Conservation (phyloP, 2,329 filamentous ascomycete species). For the Cylindrodendrum hubeiense region DNA sequence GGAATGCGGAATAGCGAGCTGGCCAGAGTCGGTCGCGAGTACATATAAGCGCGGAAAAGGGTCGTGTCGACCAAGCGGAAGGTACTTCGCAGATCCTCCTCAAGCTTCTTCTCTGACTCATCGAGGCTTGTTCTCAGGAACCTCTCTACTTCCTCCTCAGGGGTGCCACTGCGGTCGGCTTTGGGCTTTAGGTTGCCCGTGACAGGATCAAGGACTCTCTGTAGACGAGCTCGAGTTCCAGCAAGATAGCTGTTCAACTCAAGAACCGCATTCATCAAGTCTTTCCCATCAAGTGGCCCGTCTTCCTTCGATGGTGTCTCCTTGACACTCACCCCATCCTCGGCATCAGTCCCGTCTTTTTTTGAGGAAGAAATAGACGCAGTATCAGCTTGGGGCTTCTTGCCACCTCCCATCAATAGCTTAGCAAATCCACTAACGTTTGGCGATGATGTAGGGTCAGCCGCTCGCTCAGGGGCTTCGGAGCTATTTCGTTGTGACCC, state of each 20-base stretch:
- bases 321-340: slow-evolving; percentile 67
- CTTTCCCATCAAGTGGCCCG: slow-evolving; percentile 78
- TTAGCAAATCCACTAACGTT: slow-evolving; percentile 64
- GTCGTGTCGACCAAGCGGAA: slow-evolving; percentile 93
- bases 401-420: slow-evolving; percentile 61
- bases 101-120: slow-evolving; percentile 71
- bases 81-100: slow-evolving; percentile 78
- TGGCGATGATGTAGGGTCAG: slow-evolving; percentile 51
- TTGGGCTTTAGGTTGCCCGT: slow-evolving; percentile 71
- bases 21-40: slow-evolving; percentile 85
- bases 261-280: slow-evolving; percentile 83
- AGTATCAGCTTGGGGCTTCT: slow-evolving; percentile 64
- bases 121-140: slow-evolving; percentile 62
- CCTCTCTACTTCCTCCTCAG: slow-evolving; percentile 66
- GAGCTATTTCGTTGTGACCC: slow-evolving; percentile 44
- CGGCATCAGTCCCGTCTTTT: slow-evolving; percentile 62
- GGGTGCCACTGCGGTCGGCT: slow-evolving; percentile 56
- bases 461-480: slow-evolving; percentile 43
- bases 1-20: slow-evolving; percentile 93
- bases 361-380: slow-evolving; percentile 72
- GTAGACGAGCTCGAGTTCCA: slow-evolving; percentile 79
- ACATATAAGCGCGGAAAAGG: slow-evolving; percentile 95
- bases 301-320: slow-evolving; percentile 60
- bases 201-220: slow-evolving; percentile 71
- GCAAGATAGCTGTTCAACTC: slow-evolving; percentile 91